Conservation (phyloP, 2,329 filamentous ascomycete species). For the Verticillium nonalfalfae region DNA sequence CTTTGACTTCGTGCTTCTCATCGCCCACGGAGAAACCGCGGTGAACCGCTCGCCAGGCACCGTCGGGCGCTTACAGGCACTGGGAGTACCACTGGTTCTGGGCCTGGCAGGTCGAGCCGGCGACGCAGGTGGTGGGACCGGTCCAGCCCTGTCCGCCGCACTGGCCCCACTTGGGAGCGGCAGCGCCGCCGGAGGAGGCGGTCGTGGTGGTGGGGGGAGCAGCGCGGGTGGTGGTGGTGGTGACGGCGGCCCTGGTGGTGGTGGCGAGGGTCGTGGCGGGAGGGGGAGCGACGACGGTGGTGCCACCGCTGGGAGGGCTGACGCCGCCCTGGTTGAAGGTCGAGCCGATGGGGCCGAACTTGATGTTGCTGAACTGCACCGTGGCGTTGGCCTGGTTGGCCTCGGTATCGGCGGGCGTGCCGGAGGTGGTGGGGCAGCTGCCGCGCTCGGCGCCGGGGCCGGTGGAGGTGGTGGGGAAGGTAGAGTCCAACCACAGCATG, state of each 20-base stretch:
- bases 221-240: constrained; percentile 1
- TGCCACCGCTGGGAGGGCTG: constrained; percentile 1
- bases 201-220: constrained; percentile 6
- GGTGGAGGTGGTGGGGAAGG: constrained; percentile 46
- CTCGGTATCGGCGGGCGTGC: constrained; percentile 45
- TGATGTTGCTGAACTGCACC: constrained; percentile 50
- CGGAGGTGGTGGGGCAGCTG: constrained; percentile 43
- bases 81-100: constrained; percentile 35
- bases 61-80: constrained; percentile 24
- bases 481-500: constrained; percentile 63
- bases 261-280: constrained; percentile 4
- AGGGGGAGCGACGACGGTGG: background rate
- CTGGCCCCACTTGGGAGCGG: constrained; percentile 24
- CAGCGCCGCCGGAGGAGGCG: constrained; percentile 8
- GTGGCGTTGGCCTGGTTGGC: constrained; percentile 34
- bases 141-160: constrained; percentile 28
- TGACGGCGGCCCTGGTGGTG: constrained; percentile 8
- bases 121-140: constrained; percentile 27
- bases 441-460: constrained; percentile 46
- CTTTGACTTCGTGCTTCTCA: background rate
- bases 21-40: background rate
- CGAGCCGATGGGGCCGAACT: constrained; percentile 48
- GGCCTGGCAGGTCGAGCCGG: constrained; percentile 26
- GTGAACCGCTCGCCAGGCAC: background rate
- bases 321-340: constrained; percentile 31